Evolutionary conservation across 2,329 filamentous ascomycete genomes (phyloP).

Genomic region (Epicoccum sorghinum): DNA sequence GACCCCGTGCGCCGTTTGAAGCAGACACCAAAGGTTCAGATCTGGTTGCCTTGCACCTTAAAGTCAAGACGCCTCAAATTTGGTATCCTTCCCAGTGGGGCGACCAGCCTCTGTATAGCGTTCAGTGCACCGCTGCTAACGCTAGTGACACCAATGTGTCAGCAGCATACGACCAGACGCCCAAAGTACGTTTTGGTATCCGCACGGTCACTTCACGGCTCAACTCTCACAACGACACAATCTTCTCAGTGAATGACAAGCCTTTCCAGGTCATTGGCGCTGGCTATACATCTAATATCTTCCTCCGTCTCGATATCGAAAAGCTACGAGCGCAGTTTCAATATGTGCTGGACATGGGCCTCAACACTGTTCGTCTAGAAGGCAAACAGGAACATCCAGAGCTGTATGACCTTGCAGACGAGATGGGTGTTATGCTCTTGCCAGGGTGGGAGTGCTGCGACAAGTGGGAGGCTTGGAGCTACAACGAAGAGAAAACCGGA

Average conservation of each 20-base stretch:
- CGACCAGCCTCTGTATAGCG: conserved; percentile 59
- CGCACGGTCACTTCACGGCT: conserved; percentile 60
- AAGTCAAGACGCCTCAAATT: conserved; percentile 55
- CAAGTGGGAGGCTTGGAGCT: conserved; percentile 70
- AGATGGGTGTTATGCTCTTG: conserved; percentile 66
- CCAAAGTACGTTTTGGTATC: conserved; percentile 57
- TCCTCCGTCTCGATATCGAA: conserved; percentile 61
- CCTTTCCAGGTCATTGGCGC: conserved; percentile 67
- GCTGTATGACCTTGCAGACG: conserved; percentile 65
- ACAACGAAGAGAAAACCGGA: conserved; percentile 61
- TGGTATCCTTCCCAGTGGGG: conserved; percentile 71
- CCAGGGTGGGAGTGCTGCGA: conserved; percentile 71
- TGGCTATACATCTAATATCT: conserved; percentile 67
- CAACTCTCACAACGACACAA: conserved; percentile 60
- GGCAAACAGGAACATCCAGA: conserved; percentile 69
- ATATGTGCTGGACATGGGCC: conserved; percentile 65
- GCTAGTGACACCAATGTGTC: conserved; percentile 20
- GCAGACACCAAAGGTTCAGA: conserved; percentile 34
- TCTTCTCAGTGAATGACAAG: conserved; percentile 62
- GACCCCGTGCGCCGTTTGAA: conserved; percentile 11
- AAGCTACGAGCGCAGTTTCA: conserved; percentile 58
- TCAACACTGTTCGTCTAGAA: conserved; percentile 68
- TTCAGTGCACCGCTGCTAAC: conserved; percentile 30
- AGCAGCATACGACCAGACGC: conserved; percentile 44
- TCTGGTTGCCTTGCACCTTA: conserved; percentile 48